Percentiles rank a stretch among this genome's conserved stretches.
phyloP scores from a whole-genome alignment of 306 rosid genomes.

The Nissolia schottii region DNA sequence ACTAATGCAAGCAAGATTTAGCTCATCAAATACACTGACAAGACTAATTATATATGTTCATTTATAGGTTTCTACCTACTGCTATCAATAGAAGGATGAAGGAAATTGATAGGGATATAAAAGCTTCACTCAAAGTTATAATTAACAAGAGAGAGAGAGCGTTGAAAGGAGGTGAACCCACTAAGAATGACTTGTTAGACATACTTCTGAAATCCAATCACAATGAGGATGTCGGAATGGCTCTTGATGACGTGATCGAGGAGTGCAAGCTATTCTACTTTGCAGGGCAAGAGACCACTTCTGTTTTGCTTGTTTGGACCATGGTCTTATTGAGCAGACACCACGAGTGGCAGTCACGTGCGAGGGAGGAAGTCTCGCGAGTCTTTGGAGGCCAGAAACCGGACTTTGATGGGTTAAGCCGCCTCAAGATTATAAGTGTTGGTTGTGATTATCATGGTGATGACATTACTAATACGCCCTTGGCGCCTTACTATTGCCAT shows the following conservation, averaged over 20 bases:
- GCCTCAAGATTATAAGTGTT: slow-evolving; percentile 55
- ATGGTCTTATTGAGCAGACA: slow-evolving; percentile 42
- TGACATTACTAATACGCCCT: neutral
- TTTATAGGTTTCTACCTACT: slow-evolving; percentile 46
- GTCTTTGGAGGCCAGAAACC: slow-evolving; percentile 42
- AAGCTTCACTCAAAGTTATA: slow-evolving; percentile 25
- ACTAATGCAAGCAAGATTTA: too few relatives aligned
- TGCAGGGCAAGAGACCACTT: slow-evolving; percentile 64
- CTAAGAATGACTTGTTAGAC: slow-evolving; percentile 24
- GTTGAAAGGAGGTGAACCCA: slow-evolving; percentile 29
- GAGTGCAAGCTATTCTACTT: slow-evolving; percentile 55
- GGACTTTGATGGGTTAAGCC: slow-evolving; percentile 40
- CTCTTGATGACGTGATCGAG: slow-evolving; percentile 35
- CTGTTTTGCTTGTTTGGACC: slow-evolving; percentile 49
- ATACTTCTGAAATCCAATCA: slow-evolving; percentile 46
- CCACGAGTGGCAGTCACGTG: slow-evolving; percentile 47
- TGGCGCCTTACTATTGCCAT: neutral
- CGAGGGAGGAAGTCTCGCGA: slow-evolving; percentile 46
- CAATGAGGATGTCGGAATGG: slow-evolving; percentile 44
- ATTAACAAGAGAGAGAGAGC: slow-evolving; percentile 38
- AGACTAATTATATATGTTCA: neutral
- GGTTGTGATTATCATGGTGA: neutral
- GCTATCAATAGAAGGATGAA: slow-evolving; percentile 27
- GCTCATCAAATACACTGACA: too few relatives aligned
- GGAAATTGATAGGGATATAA: slow-evolving; percentile 25